Base-by-base conservation (phyloP, 306 rosid species). In the Sindora glabra region DNA sequence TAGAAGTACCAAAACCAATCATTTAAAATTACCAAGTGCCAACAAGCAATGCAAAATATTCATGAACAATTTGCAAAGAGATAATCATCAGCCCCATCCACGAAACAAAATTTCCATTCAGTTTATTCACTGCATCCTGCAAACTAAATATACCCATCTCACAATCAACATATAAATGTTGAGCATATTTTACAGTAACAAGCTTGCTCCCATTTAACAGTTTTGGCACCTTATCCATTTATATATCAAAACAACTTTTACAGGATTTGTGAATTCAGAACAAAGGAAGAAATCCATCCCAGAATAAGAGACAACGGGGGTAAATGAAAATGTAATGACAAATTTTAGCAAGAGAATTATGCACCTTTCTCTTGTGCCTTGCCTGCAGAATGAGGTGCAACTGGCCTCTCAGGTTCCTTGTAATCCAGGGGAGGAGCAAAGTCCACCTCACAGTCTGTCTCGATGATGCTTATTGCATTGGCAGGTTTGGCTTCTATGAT, bases 361-460 rank as follows among this genome's bases (percentile, higher is more conserved):
- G 14, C 50, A 92, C 98, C 98, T 81, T 65, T 67, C 12, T 64
- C 74, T 55, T 75, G 29, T 15, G 85, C 87, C 78, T 86, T 86
- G 76, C 80, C 75, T 16, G 62, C 15, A 51, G 83, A 81, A 71
- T 5, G 32, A 47, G 82, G 60, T 53, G 70, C 75, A 70, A 42
- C 25, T 32, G 83, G 80, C 81, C 15, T 92, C 70, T 88, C 96
- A 33, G 96, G 99, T 78, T 92, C 99, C 82, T 89, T 86, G 84
- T 92, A 92, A 78, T 92, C 99, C 42, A 92, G 70, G 40, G 99
- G 99, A 63, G 99, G 99, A 66, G 99, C 99, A 67, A 92, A 92
- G 80, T 92, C 99, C 53, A 92, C 96, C 76, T 89, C 99, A 78
- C 99, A 92, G 77, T 92, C 99, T 1, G 96, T 92, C 85, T 92